A percentile compares a stretch with the other conserved stretches of the same genome.
Evolutionary conservation across 352 stramenopile species (phyloP).

Genomic region (Pythium coloratum): DNA sequence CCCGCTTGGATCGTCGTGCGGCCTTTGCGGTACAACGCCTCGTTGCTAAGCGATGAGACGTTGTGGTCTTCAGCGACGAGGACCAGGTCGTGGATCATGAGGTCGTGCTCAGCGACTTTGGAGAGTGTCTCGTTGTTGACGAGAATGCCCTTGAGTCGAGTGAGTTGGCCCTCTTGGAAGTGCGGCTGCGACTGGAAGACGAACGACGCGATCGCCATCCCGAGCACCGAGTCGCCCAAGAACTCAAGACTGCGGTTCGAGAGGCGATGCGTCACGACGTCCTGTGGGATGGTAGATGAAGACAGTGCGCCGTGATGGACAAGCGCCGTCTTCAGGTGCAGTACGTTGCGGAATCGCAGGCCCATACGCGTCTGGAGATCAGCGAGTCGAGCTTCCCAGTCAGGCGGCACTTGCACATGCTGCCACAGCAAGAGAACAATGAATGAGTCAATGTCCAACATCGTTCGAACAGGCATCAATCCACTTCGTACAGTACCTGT

Average conservation of each 20-base stretch:
- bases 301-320: slow-evolving; percentile 75
- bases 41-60: slow-evolving; percentile 26
- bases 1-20: slow-evolving; percentile 72
- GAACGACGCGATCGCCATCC: slow-evolving; percentile 55
- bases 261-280: slow-evolving; percentile 54
- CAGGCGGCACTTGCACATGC: slow-evolving; percentile 38
- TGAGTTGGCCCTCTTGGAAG: slow-evolving; percentile 78
- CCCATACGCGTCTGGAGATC: slow-evolving; percentile 58
- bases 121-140: slow-evolving; percentile 80
- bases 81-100: slow-evolving; percentile 61
- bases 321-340: slow-evolving; percentile 65
- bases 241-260: slow-evolving; percentile 86
- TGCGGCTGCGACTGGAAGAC: slow-evolving; percentile 73
- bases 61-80: slow-evolving; percentile 55
- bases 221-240: slow-evolving; percentile 75
- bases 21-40: slow-evolving; percentile 43
- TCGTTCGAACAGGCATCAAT: neutral
- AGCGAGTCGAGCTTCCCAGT: slow-evolving; percentile 50
- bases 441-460: neutral
- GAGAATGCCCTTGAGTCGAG: slow-evolving; percentile 58
- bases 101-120: slow-evolving; percentile 57
- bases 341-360: slow-evolving; percentile 57
- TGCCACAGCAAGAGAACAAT: slow-evolving; percentile 19
- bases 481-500: neutral
- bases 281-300: slow-evolving; percentile 35